Percentiles rank a stretch among this genome's conserved stretches.
Conservation (phyloP, 2,329 filamentous ascomycete genomes). For the Hypomyces perniciosus region DNA sequence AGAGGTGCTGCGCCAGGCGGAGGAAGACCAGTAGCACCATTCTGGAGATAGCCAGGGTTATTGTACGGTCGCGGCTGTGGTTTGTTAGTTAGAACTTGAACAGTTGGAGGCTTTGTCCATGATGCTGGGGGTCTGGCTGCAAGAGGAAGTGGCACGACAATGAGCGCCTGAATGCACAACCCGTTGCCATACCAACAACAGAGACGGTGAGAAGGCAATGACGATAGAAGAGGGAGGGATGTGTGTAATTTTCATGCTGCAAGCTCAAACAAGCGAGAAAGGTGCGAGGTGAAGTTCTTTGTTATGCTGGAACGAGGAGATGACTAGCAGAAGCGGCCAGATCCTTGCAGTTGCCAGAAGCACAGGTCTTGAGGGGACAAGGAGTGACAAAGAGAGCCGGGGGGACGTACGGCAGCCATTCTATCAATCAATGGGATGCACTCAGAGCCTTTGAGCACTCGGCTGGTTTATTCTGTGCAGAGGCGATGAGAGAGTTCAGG, state of each 20-base stretch:
- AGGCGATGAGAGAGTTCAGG: slow-evolving; percentile 7
- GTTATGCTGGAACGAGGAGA: background rate
- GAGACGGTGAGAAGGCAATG: too few species aligned
- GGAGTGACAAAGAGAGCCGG: slow-evolving; percentile 8
- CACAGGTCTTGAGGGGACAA: background rate
- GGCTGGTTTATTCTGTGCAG: slow-evolving; percentile 1
- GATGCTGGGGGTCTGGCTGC: too few species aligned
- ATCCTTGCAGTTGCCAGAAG: background rate
- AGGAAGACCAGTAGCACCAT: slow-evolving; percentile 50
- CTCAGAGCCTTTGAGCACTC: slow-evolving; percentile 10
- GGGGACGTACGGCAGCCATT: slow-evolving; percentile 38
- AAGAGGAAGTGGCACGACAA: too few species aligned
- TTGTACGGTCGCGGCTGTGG: slow-evolving; percentile 40
- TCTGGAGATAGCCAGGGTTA: slow-evolving; percentile 55
- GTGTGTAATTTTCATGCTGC: too few species aligned
- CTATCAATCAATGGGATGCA: slow-evolving; percentile 28
- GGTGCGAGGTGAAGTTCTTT: too few species aligned
- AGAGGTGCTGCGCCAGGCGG: slow-evolving; percentile 58
- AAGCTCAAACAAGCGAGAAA: too few species aligned
- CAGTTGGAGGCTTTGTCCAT: background rate
- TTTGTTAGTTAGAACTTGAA: slow-evolving; percentile 18
- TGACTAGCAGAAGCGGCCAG: background rate
- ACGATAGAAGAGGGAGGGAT: too few species aligned
- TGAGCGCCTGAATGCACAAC: too few species aligned
- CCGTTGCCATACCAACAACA: too few species aligned